Evolutionary conservation across 1,284 basidiomycete genomes (phyloP), one percentile per base, ranked within the genome.

Genomic region (Moesziomyces aphidis): DNA sequence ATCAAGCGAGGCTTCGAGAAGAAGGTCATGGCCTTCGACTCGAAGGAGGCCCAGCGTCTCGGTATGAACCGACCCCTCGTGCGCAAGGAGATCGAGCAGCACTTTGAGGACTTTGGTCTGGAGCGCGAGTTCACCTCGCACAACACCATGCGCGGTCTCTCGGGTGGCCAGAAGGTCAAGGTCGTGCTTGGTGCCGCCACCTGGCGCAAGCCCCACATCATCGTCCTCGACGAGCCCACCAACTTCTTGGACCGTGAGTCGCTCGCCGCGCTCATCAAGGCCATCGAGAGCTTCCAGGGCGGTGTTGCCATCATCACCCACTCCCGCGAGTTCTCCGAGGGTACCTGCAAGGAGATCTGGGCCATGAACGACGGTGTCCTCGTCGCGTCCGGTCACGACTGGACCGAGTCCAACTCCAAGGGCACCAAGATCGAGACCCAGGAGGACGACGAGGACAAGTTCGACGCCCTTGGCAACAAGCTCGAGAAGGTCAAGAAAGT

Each of bases 341-440:
- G 73, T 50, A 82, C 81, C 49, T 82, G 81, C 66, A 76, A 77
- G 70, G 83, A 84, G 47, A 81, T 83, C 61, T 84, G 83, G 83
- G 57, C 71, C 26, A 83, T 84, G 82, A 47, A 67, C 52, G 74
- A 77, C 60, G 83, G 83, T 69, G 61, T 60, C 4, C 76, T 84
- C 28, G 52, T 60, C 45, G 82, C 81, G 15, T 79, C 74, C 7
- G 96, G 96, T 74, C 95, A 97, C 81, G 85, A 86, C 80, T 86
- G 86, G 86, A 94, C 97, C 82, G 96, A 99, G 87, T 95, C 95
- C 58, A 95, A 99, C 63, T 67, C 73, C 52, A 78, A 77, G 22
- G 81, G 81, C 15, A 78, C 77, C 53, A 77, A 80, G 57, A 60
- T 84, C 56, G 80, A 83, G 60, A 52, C 64, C 50, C 79, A 82